Base-by-base conservation (phyloP, 2,329 filamentous ascomycete genomes). In the Fusarium clavum region DNA sequence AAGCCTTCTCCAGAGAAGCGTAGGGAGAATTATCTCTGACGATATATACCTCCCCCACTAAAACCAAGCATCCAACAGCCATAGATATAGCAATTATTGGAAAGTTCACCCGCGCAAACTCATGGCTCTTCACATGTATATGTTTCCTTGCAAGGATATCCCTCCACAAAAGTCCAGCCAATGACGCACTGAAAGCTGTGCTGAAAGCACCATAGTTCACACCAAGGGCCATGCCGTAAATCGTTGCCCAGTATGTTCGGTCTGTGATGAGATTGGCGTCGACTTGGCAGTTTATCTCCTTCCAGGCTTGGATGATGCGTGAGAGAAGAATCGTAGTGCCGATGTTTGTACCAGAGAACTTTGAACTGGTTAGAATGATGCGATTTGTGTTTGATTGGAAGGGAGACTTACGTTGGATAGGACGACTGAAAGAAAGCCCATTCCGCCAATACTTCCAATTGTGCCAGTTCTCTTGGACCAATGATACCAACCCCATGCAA, bases 261-360 rank as follows among this genome's bases (percentile, higher is more conserved):
- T 92, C 81, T 14, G 82, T 86, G 52, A 93, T 91, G 1, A 83
- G 77, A 79, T 0, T 79, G 78, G 49, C 82, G 41, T 82, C 85
- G 0, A 43, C 34, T 0, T 69, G 62, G 1, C 75, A 58, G 69
- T 91, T 88, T 43, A 93, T 91, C 3, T 80, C 73, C 67, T 87
- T 81, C 91, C 91, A 93, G 0, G 87, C 81, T 75, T 93, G 91
- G 13, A 93, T 87, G 9, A 93, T 86, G 5, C 91, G 88, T 11
- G 87, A 92, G 2, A 93, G 83, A 1, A 93, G 86, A 73, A 94
- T 93, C 0, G 91, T 91, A 0, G 91, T 92, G 34, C 91, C 91
- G 55, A 93, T 93, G 69, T 93, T 93, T 3, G 91, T 93, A 20
- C 91, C 91, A 0, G 91, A 90, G 71, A 93, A 93, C 90, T 93